Percentiles rank a stretch among this genome's conserved stretches.
phyloP scores from a whole-genome alignment of 257 asterid species.

The Scutellaria baicalensis region DNA sequence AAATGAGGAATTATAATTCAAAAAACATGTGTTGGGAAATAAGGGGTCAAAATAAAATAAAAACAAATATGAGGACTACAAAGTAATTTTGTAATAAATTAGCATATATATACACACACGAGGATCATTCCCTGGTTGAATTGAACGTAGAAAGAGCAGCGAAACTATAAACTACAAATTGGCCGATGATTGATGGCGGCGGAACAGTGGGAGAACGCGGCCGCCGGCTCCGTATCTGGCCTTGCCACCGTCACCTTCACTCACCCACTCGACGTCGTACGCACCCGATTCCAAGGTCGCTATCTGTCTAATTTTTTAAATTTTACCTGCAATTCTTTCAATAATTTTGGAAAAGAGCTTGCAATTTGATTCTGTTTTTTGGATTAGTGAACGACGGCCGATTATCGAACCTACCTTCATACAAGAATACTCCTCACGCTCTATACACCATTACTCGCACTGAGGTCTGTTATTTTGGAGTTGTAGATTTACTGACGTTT shows the following conservation, averaged over 20 bases:
- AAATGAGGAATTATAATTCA: too few relatives aligned
- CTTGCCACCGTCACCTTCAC: conserved; percentile 74
- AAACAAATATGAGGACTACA: too few relatives aligned
- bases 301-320: not conserved
- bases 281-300: conserved; percentile 91
- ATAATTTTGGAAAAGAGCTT: not conserved
- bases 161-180: not conserved
- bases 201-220: conserved; percentile 95
- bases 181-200: conserved; percentile 45
- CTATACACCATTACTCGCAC: conserved; percentile 73
- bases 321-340: not conserved
- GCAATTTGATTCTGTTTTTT: not conserved
- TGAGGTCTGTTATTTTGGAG: conserved; percentile 52
- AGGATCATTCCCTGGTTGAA: not conserved
- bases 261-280: conserved; percentile 95
- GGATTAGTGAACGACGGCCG: conserved; percentile 79
- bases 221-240: conserved; percentile 88
- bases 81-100: too few relatives aligned
- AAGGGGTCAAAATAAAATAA: too few relatives aligned
- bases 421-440: conserved; percentile 86
- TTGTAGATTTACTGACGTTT: not conserved
- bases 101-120: too few relatives aligned
- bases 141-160: conserved; percentile 7
- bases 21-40: too few relatives aligned
- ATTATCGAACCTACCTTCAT: conserved; percentile 46